Base-by-base conservation (phyloP, 1,284 basidiomycete genomes). In the Ustilago xerochloae region DNA sequence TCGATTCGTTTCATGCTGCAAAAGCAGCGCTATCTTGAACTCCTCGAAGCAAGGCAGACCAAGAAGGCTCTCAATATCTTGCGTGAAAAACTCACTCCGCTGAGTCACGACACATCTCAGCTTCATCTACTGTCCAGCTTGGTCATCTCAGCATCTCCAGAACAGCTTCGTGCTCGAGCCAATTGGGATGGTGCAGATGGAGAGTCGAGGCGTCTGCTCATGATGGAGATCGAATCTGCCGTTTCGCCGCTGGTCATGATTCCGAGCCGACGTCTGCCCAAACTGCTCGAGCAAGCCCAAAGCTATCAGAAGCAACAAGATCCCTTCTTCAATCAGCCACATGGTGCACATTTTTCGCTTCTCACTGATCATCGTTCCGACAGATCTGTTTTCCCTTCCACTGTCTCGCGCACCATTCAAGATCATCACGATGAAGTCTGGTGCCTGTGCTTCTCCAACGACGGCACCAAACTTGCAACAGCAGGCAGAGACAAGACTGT, bases 21-120 rank as follows among this genome's bases (percentile, higher is more conserved):
- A 63, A 91, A 92, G 85, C 96, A 99, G 88, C 95, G 97, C 86
- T 99, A 97, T 84, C 88, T 99, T 43, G 96, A 99, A 83, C 87
- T 93, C n/a, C 87, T 99, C 50, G 96, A 98, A 81, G 88, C 89
- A 2, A 89, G 89, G 67, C 91, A 91, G 85, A 91, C 90, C 12
- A 92, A 92, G 55, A 89, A 89, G 75, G 96, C 97, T 10, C 86
- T 99, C 38, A 88, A 90, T 38, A 91, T 97, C 4, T 87, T 99
- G 49, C 89, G 96, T 53, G 90, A 91, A 71, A 93, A 95, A 82
- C 87, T 99, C 29, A 92, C 94, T 2, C 91, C 92, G 46, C 63
- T 81, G 33, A 77, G 74, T 28, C 74, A 67, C 26, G 78, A 75
- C 33, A 72, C 80, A 1, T 67, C 75, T 10, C 50, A 72, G 30